A percentile compares a stretch with the other conserved stretches of the same genome.
Evolutionary conservation across 345 rosid species (phyloP).

Genomic region (Syzygium oleosum): DNA sequence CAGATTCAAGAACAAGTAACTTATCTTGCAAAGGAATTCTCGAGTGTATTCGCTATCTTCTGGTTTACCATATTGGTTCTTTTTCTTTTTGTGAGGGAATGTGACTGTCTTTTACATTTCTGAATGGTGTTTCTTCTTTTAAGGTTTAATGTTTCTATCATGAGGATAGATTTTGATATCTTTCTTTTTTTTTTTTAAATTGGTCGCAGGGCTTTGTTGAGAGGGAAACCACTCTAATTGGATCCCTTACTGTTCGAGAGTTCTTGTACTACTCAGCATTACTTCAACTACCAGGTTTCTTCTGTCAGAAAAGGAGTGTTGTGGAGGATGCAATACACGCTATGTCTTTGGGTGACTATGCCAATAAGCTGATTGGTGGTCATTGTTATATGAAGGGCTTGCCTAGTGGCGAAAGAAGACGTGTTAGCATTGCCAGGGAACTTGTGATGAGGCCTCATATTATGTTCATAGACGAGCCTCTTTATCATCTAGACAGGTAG

Average conservation of each 20-base stretch:
- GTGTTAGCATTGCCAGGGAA: slow-evolving; percentile 93
- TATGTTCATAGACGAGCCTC: slow-evolving; percentile 93
- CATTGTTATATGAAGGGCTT: slow-evolving; percentile 97
- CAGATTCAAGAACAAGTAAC: not conserved
- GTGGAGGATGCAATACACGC: slow-evolving; percentile 99
- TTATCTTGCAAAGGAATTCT: not conserved
- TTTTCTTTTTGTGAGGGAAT: not conserved
- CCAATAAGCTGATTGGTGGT: slow-evolving; percentile 93
- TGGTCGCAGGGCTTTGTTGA: slow-evolving; percentile 76
- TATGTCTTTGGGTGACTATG: slow-evolving; percentile 89
- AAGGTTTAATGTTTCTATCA: not conserved
- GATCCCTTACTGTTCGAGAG: slow-evolving; percentile 92
- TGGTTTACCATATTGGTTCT: not conserved
- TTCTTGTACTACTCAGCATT: slow-evolving; percentile 87
- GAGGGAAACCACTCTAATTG: slow-evolving; percentile 70
- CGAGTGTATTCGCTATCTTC: not conserved
- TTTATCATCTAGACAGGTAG: slow-evolving; percentile 94
- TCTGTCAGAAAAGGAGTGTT: slow-evolving; percentile 77
- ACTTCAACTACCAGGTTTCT: slow-evolving; percentile 96
- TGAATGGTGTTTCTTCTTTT: not conserved
- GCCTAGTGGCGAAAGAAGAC: slow-evolving; percentile 89
- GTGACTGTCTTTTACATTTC: not conserved
- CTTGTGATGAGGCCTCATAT: slow-evolving; percentile 95
- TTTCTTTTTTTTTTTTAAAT: not conserved
- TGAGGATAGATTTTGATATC: not conserved